A percentile compares a stretch with the other conserved stretches of the same genome.
These are phyloP conservation scores for Ottelia alismoides DNA, from an alignment of 106 monocot genomes.

Conservation along the genomic window DNA sequence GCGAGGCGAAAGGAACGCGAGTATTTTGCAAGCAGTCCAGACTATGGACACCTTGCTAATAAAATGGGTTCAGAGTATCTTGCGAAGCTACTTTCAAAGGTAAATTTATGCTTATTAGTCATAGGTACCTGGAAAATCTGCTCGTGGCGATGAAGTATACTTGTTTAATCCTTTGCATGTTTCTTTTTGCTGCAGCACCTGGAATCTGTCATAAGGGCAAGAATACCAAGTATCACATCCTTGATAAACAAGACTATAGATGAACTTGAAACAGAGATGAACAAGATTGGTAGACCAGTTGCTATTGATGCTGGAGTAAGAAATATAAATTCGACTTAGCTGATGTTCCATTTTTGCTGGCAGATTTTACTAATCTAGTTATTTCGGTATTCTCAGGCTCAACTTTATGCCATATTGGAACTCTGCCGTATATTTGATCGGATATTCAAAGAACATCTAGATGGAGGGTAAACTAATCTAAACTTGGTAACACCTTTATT, in stretches of 20 bases:
- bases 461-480: too few relatives aligned
- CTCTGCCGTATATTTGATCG: too few relatives aligned
- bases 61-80: too few relatives aligned
- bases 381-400: conserved; percentile 24
- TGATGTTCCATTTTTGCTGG: background rate
- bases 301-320: conserved; percentile 22
- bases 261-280: conserved; percentile 26
- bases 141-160: too few relatives aligned
- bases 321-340: too few relatives aligned
- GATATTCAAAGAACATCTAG: too few relatives aligned
- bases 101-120: conserved; percentile 45
- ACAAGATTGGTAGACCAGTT: conserved; percentile 25
- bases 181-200: conserved; percentile 11
- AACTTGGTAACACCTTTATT: conserved; percentile 22
- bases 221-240: conserved; percentile 22
- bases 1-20: too few relatives aligned
- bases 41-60: too few relatives aligned
- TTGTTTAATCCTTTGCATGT: background rate
- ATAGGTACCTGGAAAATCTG: conserved; percentile 32
- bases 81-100: conserved; percentile 36
- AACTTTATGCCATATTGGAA: too few relatives aligned
- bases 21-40: too few relatives aligned
- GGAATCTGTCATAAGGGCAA: conserved; percentile 22
- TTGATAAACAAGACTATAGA: conserved; percentile 26
- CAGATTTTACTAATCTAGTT: too few relatives aligned